These are phyloP conservation scores for Telfairia occidentalis DNA, from an alignment of 331 rosid genomes.

Conservation along the genomic window DNA sequence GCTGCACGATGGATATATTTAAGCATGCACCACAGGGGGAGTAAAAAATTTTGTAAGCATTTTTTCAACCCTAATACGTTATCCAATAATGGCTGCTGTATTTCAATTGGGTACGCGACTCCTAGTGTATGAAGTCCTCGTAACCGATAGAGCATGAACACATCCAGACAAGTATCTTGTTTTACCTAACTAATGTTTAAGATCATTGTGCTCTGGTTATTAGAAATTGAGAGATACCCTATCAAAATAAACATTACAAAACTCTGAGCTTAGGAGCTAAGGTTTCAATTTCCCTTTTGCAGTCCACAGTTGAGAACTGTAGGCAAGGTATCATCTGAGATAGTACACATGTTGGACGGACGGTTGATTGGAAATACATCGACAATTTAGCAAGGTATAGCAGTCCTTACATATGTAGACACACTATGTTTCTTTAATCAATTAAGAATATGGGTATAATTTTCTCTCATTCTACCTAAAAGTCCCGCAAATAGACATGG, in stretches of 20 bases:
- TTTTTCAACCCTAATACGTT: neutral
- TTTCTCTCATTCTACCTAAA: neutral
- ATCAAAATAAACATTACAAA: neutral
- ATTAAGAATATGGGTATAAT: neutral
- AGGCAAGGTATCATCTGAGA: neutral
- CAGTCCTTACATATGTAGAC: neutral
- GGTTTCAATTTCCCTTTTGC: neutral
- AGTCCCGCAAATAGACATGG: neutral
- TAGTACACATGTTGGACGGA: neutral
- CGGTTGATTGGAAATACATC: neutral
- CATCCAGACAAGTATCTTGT: too few species aligned
- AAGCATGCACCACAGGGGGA: neutral
- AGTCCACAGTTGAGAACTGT: neutral
- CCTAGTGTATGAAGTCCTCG: neutral
- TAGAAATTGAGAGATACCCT: neutral
- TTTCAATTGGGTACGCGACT: neutral
- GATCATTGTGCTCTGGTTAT: too few species aligned
- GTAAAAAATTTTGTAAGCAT: too few species aligned
- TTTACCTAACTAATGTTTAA: too few species aligned
- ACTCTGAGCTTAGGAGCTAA: neutral
- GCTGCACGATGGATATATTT: neutral
- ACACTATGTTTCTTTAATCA: neutral
- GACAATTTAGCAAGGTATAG: neutral
- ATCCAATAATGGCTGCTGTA: neutral
- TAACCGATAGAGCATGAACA: neutral